A percentile compares a stretch with the other conserved stretches of the same genome.
phyloP scores from a whole-genome alignment of 192 early-diverging fungal species.

The Coemansia sp. region DNA sequence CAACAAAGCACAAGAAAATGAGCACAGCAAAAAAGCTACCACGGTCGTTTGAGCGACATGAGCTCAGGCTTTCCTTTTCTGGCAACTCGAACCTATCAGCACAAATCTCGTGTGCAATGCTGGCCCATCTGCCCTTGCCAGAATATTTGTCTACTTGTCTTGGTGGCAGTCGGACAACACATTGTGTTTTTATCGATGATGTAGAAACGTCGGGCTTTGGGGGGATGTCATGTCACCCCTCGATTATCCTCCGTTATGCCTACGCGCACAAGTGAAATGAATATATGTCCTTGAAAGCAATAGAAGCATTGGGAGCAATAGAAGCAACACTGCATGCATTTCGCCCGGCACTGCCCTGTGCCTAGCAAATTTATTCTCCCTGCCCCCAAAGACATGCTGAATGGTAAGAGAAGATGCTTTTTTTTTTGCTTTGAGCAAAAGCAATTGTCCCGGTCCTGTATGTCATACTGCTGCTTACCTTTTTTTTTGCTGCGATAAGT shows the following conservation, averaged over 20 bases:
- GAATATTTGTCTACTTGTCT: conserved; percentile 1
- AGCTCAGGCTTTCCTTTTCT: background rate
- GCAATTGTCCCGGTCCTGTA: background rate
- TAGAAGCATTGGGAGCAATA: background rate
- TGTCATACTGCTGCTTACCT: too few relatives aligned
- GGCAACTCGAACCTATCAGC: background rate
- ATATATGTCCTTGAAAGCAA: background rate
- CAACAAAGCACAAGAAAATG: background rate
- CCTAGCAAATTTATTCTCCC: background rate
- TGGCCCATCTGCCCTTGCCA: background rate
- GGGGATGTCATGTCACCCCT: background rate
- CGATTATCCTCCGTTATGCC: background rate
- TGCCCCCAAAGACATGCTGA: background rate
- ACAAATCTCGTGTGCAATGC: background rate
- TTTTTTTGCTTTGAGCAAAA: background rate
- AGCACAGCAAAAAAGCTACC: background rate
- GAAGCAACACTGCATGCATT: background rate
- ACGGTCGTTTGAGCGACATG: background rate
- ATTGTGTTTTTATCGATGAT: background rate
- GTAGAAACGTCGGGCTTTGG: background rate
- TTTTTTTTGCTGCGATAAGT: background rate
- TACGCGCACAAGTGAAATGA: background rate
- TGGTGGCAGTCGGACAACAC: background rate
- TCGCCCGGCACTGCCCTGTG: background rate
- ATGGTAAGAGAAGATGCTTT: background rate